Evolutionary conservation across 768 basidiomycete species (phyloP).

Genomic region (Mrakia frigida): DNA sequence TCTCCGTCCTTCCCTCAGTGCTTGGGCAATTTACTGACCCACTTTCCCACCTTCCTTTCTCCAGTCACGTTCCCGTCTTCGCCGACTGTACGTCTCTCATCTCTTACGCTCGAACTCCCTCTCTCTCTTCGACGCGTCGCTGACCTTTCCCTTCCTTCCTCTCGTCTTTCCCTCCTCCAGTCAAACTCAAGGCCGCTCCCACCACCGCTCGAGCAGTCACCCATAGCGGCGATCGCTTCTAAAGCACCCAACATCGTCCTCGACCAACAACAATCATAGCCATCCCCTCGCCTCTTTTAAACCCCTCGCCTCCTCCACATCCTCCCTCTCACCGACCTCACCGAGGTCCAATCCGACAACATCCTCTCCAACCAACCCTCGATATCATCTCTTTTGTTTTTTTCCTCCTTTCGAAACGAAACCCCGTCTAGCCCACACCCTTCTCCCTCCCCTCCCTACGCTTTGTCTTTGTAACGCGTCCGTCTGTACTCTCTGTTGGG

Average conservation of each 20-base stretch:
- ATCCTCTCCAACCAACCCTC: too few relatives aligned
- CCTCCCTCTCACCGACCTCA: too few relatives aligned
- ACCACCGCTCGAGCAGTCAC: conserved; percentile 24
- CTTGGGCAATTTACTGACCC: too few relatives aligned
- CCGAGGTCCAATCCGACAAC: too few relatives aligned
- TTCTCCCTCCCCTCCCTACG: too few relatives aligned
- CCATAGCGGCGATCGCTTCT: conserved; percentile 21
- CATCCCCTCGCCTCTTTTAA: neutral
- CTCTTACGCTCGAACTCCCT: neutral
- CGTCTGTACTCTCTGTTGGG: conserved; percentile 12
- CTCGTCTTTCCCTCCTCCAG: conserved; percentile 11
- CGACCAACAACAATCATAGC: neutral
- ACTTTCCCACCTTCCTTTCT: neutral
- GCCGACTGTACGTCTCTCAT: conserved; percentile 16
- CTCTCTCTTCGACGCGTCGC: neutral
- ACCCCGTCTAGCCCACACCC: neutral
- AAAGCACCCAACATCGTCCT: neutral
- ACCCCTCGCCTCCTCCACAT: too few relatives aligned
- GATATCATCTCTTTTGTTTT: too few relatives aligned
- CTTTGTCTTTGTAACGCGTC: neutral
- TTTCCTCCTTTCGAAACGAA: too few relatives aligned
- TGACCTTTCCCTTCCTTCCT: neutral
- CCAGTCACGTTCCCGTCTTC: conserved; percentile 21
- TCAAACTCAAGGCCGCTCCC: conserved; percentile 24
- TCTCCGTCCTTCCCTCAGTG: neutral